These are phyloP conservation scores for Cetraspora pellucida DNA, from an alignment of 192 early-diverging fungal species.

Conservation along the genomic window DNA sequence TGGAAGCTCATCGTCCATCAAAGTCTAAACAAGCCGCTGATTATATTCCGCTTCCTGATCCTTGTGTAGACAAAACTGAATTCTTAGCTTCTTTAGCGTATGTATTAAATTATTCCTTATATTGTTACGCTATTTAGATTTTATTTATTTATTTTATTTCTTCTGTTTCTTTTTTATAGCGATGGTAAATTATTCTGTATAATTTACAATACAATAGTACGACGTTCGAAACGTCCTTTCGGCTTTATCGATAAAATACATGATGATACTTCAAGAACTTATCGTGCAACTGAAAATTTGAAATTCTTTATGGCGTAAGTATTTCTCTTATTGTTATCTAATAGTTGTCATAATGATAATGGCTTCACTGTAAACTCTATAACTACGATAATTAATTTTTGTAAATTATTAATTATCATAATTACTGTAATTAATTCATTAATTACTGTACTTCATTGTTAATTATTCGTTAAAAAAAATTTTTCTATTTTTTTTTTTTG, in stretches of 20 bases:
- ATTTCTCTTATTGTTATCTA: neutral
- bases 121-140: neutral
- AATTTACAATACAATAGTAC: conserved; percentile 55
- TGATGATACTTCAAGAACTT: conserved; percentile 53
- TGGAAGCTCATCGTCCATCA: conserved; percentile 44
- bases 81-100: conserved; percentile 55
- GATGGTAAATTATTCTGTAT: conserved; percentile 55
- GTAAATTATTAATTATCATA: neutral
- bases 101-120: neutral
- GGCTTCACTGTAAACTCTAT: too few species aligned
- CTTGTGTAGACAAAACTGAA: conserved; percentile 41
- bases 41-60: conserved; percentile 34
- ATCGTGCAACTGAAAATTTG: conserved; percentile 60
- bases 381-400: too few species aligned
- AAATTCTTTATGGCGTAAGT: conserved; percentile 62
- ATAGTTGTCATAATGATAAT: too few species aligned
- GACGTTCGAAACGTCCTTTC: conserved; percentile 56
- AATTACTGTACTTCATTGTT: neutral
- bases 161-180: conserved; percentile 32
- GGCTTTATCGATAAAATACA: conserved; percentile 62
- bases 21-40: conserved; percentile 26
- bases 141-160: neutral
- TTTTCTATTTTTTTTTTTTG: neutral
- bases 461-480: neutral
- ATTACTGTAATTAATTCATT: neutral